A percentile compares a stretch with the other conserved stretches of the same genome.
These are phyloP conservation scores for Epichloe typhina DNA, from an alignment of 2,329 filamentous ascomycete genomes.

Conservation along the genomic window DNA sequence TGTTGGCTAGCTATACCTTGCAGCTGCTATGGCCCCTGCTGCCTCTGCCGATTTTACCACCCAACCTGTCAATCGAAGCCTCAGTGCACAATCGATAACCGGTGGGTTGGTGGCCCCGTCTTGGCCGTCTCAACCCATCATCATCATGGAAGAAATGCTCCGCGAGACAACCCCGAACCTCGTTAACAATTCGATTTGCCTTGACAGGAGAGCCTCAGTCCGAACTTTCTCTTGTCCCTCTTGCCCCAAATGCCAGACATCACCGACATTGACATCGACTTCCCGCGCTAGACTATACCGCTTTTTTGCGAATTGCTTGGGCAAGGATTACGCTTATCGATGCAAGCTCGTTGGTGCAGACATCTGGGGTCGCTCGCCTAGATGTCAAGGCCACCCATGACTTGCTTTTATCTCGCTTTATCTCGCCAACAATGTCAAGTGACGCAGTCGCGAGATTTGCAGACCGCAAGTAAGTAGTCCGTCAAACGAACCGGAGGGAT, in stretches of 20 bases:
- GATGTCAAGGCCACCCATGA: background rate
- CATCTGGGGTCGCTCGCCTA: background rate
- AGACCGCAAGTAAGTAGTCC: background rate
- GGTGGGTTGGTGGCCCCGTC: too few relatives aligned
- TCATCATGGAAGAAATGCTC: slow-evolving; percentile 5
- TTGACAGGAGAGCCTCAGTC: too few relatives aligned
- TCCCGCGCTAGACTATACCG: background rate
- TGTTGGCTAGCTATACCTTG: background rate
- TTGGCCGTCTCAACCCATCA: too few relatives aligned
- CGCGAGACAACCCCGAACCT: background rate
- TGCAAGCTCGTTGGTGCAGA: background rate
- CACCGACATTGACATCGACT: background rate
- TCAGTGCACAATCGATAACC: slow-evolving; percentile 3
- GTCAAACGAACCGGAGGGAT: background rate
- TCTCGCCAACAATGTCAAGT: background rate
- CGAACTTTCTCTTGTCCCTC: too few relatives aligned
- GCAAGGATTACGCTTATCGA: background rate
- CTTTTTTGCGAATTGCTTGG: background rate
- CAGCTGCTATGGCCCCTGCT: background rate
- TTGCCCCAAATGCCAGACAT: too few relatives aligned
- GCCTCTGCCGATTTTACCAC: background rate
- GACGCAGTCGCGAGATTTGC: background rate
- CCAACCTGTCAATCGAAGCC: slow-evolving; percentile 2
- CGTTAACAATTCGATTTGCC: background rate
- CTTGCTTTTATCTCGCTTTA: too few relatives aligned